Conservation (phyloP, 192 early-diverging fungal species). For the Coemansia sp. region DNA sequence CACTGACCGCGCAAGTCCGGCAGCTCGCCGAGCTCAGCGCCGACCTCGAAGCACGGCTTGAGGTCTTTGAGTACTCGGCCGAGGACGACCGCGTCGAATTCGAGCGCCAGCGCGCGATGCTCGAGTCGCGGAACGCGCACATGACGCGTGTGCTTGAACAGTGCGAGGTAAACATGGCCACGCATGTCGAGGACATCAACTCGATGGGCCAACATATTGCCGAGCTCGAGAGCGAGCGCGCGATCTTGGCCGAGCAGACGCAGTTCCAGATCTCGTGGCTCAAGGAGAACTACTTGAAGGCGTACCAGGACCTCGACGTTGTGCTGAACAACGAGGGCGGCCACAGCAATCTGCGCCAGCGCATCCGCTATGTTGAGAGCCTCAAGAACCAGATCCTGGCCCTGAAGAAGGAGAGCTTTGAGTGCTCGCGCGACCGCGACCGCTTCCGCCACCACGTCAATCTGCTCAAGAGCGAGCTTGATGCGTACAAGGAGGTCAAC, state of each 20-base stretch:
- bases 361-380: conserved; percentile 44
- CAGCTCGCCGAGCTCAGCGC: conserved; percentile 11
- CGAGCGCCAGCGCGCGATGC: conserved; percentile 13
- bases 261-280: conserved; percentile 53
- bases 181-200: conserved; percentile 26
- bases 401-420: conserved; percentile 46
- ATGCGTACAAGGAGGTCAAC: conserved; percentile 47
- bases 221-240: conserved; percentile 44
- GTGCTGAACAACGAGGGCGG: conserved; percentile 35
- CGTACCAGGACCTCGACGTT: conserved; percentile 37
- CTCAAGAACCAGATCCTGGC: conserved; percentile 43
- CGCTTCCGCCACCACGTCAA: conserved; percentile 21
- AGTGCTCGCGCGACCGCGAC: conserved; percentile 29
- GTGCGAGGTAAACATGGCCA: conserved; percentile 40
- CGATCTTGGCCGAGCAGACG: conserved; percentile 42
- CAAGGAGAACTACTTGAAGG: conserved; percentile 46
- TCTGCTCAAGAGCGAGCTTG: conserved; percentile 40
- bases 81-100: conserved; percentile 28
- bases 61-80: conserved; percentile 14
- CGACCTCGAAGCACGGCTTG: conserved; percentile 31
- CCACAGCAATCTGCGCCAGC: conserved; percentile 45
- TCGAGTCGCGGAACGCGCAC: conserved; percentile 17
- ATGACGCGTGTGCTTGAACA: conserved; percentile 35
- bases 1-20: conserved; percentile 3
- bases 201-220: conserved; percentile 29